Base-by-base conservation (phyloP, 805 yeast genomes). In the Scheffersomyces amazonensis region DNA sequence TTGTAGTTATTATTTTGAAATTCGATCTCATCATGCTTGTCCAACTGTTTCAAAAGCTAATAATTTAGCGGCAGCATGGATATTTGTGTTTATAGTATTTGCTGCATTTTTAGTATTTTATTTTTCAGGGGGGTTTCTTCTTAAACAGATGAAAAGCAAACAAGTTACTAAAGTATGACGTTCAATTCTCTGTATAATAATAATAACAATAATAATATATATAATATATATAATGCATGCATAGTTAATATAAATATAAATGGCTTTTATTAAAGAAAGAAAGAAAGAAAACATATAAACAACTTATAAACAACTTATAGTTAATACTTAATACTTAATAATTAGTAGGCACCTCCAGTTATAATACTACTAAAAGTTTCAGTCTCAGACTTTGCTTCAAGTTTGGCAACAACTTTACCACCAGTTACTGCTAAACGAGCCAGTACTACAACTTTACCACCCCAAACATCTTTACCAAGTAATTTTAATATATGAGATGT, bases 1-100 rank as follows among this genome's bases (percentile, higher is more conserved):
- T 44, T 88, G 96, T 60, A 78, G 83, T 25, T 88, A 86, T 58
- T 76, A 83, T 53, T 88, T 88, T 57, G 96, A 88, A 53, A 88
- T 87, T 22, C 65, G 88, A 47, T 85, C 95, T 3, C 80, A 86
- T 31, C 84, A 82, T 61, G 96, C 95, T 0, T 88, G 96, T 59
- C 87, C 95, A 0, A 83, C 89, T 0, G 69, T 86, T 8, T 80
- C 81, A 36, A 75, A 80, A 48, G 76, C 73, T 10, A 82, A 81
- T 51, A 79, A 83, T 42, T 60, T 76, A 38, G 81, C 82, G 13
- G 79, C 82, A 3, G 71, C 83, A 36, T 64, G 68, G 69, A 63
- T 64, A 10, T 62, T 64, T 37, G 46, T 63, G 16, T 39, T 64
- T 25, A 63, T 64, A 33, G 46, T 62, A 19, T 39, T 60, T 35